Evolutionary conservation across 2,329 filamentous ascomycete genomes (phyloP).

Genomic region (Dichotomopilus funicola): DNA sequence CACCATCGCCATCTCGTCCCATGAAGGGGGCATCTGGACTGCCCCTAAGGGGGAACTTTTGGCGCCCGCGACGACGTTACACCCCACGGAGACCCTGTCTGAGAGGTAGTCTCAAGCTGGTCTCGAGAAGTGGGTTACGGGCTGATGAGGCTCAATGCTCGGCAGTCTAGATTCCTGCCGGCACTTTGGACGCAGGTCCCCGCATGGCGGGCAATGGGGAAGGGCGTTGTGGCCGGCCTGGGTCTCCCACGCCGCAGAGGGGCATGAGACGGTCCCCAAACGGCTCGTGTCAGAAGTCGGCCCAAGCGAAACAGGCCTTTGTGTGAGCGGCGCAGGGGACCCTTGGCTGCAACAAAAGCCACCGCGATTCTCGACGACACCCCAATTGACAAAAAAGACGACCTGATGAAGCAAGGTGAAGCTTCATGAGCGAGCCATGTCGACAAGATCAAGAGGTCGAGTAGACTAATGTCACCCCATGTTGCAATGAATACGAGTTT

Average conservation of each 20-base stretch:
- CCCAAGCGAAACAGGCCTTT: constrained; percentile 23
- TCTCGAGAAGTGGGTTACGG: constrained; percentile 11
- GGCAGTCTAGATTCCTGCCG: background rate
- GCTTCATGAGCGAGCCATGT: no score
- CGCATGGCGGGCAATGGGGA: background rate
- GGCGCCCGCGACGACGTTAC: background rate
- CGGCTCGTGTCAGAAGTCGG: constrained; percentile 26
- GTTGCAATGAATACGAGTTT: no score
- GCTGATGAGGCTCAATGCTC: constrained; percentile 10
- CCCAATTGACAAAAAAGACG: background rate
- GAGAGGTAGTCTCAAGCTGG: constrained; percentile 13
- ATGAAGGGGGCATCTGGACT: background rate
- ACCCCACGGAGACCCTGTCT: constrained; percentile 9
- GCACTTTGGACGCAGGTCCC: background rate
- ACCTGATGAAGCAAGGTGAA: background rate
- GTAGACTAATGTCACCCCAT: no score
- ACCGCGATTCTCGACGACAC: background rate
- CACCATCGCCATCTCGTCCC: background rate
- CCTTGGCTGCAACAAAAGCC: constrained; percentile 6
- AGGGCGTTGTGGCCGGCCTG: constrained; percentile 17
- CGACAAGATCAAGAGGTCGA: no score
- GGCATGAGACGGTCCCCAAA: constrained; percentile 29
- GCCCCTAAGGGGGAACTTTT: background rate
- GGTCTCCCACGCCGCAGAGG: constrained; percentile 15
- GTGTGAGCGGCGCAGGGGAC: constrained; percentile 7